Conservation (phyloP, 2,329 filamentous ascomycete genomes). For the Fusarium gaditjirri region DNA sequence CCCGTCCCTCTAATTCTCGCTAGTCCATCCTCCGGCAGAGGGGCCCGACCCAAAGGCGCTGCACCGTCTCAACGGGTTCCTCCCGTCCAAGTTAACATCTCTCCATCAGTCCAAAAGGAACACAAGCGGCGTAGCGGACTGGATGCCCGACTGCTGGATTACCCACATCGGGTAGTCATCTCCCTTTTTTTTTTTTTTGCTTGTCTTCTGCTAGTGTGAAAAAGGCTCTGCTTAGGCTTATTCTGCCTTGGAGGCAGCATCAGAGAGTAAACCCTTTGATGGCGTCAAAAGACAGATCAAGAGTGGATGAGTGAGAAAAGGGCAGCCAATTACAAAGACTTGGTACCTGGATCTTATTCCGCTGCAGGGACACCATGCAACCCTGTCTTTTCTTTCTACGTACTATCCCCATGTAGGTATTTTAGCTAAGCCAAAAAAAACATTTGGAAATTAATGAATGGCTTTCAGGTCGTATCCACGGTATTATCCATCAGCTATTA, state of each 20-base stretch:
- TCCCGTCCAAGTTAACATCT: conserved; percentile 31
- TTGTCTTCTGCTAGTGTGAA: conserved; percentile 20
- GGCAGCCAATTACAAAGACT: conserved; percentile 20
- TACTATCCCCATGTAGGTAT: conserved; percentile 1
- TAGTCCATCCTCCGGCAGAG: conserved; percentile 29
- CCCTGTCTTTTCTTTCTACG: conserved; percentile 16
- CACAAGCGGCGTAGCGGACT: conserved; percentile 22
- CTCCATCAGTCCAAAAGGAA: conserved; percentile 21
- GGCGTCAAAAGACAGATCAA: conserved; percentile 29
- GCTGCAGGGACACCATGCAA: conserved; percentile 34
- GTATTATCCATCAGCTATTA: conserved; percentile 20
- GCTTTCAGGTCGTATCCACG: conserved; percentile 1
- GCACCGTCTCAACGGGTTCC: conserved; percentile 29
- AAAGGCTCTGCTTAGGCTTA: conserved; percentile 24
- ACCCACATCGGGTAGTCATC: conserved; percentile 35
- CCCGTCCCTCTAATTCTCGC: conserved; percentile 11
- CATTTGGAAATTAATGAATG: conserved; percentile 26
- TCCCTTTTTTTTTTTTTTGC: conserved; percentile 31
- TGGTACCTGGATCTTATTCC: conserved; percentile 32
- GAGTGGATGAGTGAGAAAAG: conserved; percentile 4
- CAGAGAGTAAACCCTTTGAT: conserved; percentile 18
- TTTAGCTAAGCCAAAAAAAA: conserved; percentile 10
- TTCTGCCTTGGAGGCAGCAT: conserved; percentile 19
- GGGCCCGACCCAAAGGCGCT: conserved; percentile 30
- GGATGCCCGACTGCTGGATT: conserved; percentile 19